Percentiles rank a stretch among this genome's conserved stretches.
Conservation (phyloP, 371 early-diverging fungal genomes). For the Neoconidiobolus thromboides region DNA sequence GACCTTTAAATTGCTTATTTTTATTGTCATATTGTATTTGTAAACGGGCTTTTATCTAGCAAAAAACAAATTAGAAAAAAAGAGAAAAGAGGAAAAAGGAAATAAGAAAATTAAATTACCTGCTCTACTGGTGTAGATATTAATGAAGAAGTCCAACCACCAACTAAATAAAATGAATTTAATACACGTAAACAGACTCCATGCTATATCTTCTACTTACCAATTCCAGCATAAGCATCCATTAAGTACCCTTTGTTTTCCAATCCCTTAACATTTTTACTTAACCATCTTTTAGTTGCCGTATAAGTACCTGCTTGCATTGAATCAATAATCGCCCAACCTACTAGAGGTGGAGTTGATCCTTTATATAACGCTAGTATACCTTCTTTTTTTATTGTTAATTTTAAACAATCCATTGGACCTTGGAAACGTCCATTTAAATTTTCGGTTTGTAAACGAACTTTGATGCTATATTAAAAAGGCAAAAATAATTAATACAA, state of each 20-base stretch:
- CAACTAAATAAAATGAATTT: slow-evolving; percentile 21
- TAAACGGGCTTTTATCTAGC: slow-evolving; percentile 43
- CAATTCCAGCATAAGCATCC: slow-evolving; percentile 51
- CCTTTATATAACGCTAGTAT: slow-evolving; percentile 68
- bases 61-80: neutral
- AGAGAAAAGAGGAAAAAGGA: slow-evolving; percentile 9
- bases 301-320: slow-evolving; percentile 29
- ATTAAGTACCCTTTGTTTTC: neutral
- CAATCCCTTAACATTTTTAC: neutral
- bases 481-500: neutral
- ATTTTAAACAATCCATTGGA: slow-evolving; percentile 59
- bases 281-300: neutral
- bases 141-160: slow-evolving; percentile 73
- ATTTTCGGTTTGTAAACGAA: slow-evolving; percentile 58
- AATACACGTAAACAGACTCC: neutral
- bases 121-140: slow-evolving; percentile 84
- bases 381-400: slow-evolving; percentile 55
- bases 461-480: slow-evolving; percentile 31
- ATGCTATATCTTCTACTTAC: slow-evolving; percentile 8
- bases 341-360: slow-evolving; percentile 79
- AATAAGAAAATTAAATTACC: slow-evolving; percentile 5
- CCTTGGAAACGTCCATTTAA: slow-evolving; percentile 64
- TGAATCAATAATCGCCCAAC: slow-evolving; percentile 85
- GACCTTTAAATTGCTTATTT: slow-evolving; percentile 54
- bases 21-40: slow-evolving; percentile 77